Base-by-base conservation (phyloP, 73 alveolate genomes). In the Symbiodinium pilosum region DNA sequence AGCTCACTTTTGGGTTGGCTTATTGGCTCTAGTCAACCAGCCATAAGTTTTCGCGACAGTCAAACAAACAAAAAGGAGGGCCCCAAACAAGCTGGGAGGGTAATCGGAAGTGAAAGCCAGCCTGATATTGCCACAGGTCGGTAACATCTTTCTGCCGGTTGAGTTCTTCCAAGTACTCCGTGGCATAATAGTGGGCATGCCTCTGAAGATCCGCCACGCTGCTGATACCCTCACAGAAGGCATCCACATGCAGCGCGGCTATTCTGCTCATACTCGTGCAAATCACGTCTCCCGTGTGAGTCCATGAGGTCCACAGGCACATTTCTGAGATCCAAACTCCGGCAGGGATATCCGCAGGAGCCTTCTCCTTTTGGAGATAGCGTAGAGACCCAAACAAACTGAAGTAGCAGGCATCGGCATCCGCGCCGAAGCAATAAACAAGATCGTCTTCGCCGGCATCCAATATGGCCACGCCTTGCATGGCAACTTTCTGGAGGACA, bases 251-350 rank as follows among this genome's bases (percentile, higher is more conserved):
- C 0, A 75, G 51, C 51, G 86, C 86, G 44, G 30, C 51, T 20
- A 75, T 75, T 75, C 44, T 75, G 86, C 86, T 36, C 51, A 75
- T 36, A 47, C 52, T 75, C 28, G 86, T 75, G 86, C 86, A 34
- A 4, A 75, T 14, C 47, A 75, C 42, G 7, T 75, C 86, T 38
- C 86, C 86, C 2, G 44, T 32, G 44, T 75, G 86, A 14, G 86
- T 32, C 86, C 86, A 75, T 2, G 51, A 16, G 18, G 86, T 75
- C 86, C 86, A 75, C 51, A 75, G 86, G 44, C 86, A 75, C 86
- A 75, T 75, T 38, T 75, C 86, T 16, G 51, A 75, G 43, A 75
- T 75, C 86, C 86, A 75, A 9, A 34, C 30, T 38, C 44, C 86
- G 36, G 18, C 51, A 11, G 86, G 86, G 36, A 64, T 28, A 64